Conservation (phyloP, 2,329 filamentous ascomycete species). For the Alternaria longipes region DNA sequence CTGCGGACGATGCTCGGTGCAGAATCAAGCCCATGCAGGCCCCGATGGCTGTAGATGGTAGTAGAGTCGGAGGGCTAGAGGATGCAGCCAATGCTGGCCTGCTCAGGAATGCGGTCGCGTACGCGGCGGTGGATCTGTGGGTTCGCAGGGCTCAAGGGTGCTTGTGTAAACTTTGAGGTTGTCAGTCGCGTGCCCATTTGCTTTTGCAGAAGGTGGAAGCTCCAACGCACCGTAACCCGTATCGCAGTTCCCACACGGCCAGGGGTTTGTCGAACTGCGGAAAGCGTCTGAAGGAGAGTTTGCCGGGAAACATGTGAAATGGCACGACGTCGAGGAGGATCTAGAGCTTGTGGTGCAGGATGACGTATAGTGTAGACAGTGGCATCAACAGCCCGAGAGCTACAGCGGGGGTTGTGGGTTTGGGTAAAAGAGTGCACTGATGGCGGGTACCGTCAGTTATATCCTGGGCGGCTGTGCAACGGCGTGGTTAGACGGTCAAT, state of each 20-base stretch:
- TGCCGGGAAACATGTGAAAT: conserved; percentile 41
- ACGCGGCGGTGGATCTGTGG: conserved; percentile 12
- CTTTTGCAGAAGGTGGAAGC: neutral
- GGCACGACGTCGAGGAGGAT: conserved; percentile 27
- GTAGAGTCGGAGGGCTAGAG: neutral
- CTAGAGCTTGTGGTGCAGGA: conserved; percentile 30
- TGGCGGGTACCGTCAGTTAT: conserved; percentile 4
- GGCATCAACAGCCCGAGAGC: conserved; percentile 15
- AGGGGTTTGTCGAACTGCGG: conserved; percentile 39
- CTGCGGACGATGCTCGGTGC: conserved; percentile 7
- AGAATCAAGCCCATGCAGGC: conserved; percentile 14
- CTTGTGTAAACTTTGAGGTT: conserved; percentile 18
- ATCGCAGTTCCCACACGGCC: conserved; percentile 34
- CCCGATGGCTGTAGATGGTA: neutral
- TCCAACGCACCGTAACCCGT: conserved; percentile 27
- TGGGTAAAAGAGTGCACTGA: neutral
- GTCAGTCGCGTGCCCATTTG: conserved; percentile 26
- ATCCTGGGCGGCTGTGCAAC: conserved; percentile 12
- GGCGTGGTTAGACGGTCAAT: conserved; percentile 18
- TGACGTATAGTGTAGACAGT: conserved; percentile 36
- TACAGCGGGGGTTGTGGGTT: conserved; percentile 14
- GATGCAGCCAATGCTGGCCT: neutral
- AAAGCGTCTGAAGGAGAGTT: conserved; percentile 34
- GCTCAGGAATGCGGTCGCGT: neutral
- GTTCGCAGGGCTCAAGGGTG: conserved; percentile 17